Evolutionary conservation across 2,329 filamentous ascomycete species (phyloP), one percentile per base, ranked within the genome.

Genomic region (Sphaerulina musiva): DNA sequence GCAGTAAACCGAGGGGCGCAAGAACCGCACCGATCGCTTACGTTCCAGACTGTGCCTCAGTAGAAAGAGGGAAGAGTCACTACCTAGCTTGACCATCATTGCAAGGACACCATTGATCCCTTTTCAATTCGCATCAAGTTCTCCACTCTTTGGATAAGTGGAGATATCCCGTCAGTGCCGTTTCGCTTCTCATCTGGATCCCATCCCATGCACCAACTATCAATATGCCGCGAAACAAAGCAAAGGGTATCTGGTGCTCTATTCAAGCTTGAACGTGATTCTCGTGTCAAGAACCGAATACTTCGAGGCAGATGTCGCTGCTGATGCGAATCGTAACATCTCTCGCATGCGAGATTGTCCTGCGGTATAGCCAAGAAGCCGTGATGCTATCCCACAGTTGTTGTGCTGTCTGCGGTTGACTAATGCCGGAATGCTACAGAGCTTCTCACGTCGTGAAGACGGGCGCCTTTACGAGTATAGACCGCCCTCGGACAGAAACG

Each of bases 401-500:
- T 20, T 39, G 40, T 20, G 23, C 11, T 26, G 14, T 20, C 23
- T 12, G 8, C 26, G n/a, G 11, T 36, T 2, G 48, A 6, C 29
- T 12, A 12, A 32, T 29, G 10, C 6, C 14, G 8, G 23, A 40
- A 6, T 29, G 6, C 26, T 6, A 6, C 26, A 42, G n/a, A 46
- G 34, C 59, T 54, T 29, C 26, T 29, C 26, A 66, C 44, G 64
- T 66, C 57, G 62, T 64, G 54, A 67, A 77, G 10, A 77, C 74
- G 4, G 75, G 74, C 51, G 76, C 75, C 64, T 78, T 78, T 50
- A 75, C 72, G 60, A 78, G 62, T 34, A 78, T 72, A 41, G 69
- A 72, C 59, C 75, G 73, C n/a, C 74, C 74, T 45, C 75, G 70
- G 36, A 78, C 73, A 55, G 72, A 69, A n/a, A 78, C 74, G 6